Evolutionary conservation across 78 protist species (phyloP), one percentile per base, ranked within the genome.

Genomic region (Emiliania huxleyi): DNA sequence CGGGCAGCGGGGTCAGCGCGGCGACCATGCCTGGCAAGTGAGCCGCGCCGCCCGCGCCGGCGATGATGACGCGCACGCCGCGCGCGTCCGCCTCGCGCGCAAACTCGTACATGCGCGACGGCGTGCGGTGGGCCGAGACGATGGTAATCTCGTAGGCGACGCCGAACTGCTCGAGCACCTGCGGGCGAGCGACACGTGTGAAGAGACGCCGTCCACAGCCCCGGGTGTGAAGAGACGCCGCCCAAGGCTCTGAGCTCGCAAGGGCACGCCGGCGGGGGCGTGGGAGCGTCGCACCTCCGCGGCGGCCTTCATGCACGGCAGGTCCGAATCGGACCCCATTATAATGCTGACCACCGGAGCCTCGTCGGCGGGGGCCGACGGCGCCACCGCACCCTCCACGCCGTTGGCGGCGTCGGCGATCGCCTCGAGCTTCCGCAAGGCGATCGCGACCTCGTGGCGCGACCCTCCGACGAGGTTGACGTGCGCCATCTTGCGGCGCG

Each of bases 81-180:
- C 98, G 93, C 11, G 49, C n/a, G 38, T 46, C 94, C 2, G 99
- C 99, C 5, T 90, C 8, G n/a, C 25, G 43, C 37, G 98, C 99
- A 79, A 95, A 98, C 46, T 91, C 94, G 87, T 93, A 90, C 94
- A 97, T 46, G 52, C 98, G 96, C 43, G 25, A 93, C 21, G 99
- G 98, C 19, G 99, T 98, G 88, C 99, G 96, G 89, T 98, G 99
- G 40, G 99, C 99, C 33, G 98, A 96, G n/a, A 97, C 98, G 92
- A 98, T 95, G 49, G 95, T 94, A 81, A 95, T 45, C 94, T 98
- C 99, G 93, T 88, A 97, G 90, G 98, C 96, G 26, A 98, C 96
- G 37, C 88, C 96, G 44, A 98, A 93, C 71, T 71, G 18, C n/a
- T 8, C 37, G 52, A 96, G 94, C 23, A 90, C 25, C 81, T 69